Percentiles rank a stretch among this genome's conserved stretches.
Conservation (phyloP, 129 eudicot genomes). For the Calendula officinalis region DNA sequence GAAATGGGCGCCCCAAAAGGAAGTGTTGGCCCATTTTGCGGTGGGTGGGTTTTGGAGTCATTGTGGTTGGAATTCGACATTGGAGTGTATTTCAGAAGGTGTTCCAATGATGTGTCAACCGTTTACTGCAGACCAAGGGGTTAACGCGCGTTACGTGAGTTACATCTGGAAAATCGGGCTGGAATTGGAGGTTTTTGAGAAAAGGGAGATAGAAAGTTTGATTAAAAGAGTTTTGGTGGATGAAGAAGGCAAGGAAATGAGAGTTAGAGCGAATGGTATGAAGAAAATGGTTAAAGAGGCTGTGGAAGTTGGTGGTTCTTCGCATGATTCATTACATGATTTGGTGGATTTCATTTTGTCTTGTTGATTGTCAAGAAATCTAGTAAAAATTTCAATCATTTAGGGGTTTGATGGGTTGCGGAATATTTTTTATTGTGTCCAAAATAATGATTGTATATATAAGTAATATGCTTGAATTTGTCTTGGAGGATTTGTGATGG, state of each 20-base stretch:
- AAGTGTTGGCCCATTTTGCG: slow-evolving; percentile 47
- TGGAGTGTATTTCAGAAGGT: slow-evolving; percentile 46
- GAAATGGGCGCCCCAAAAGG: slow-evolving; percentile 59
- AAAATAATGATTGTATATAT: too few relatives aligned
- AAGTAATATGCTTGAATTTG: too few relatives aligned
- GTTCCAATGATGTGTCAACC: slow-evolving; percentile 56
- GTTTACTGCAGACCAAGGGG: slow-evolving; percentile 36
- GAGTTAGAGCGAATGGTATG: slow-evolving; percentile 26
- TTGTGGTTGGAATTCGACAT: slow-evolving; percentile 56
- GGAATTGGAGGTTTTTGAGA: slow-evolving; percentile 36
- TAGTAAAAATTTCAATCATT: neutral
- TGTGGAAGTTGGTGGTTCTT: slow-evolving; percentile 32
- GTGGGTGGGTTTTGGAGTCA: slow-evolving; percentile 61
- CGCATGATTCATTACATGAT: slow-evolving; percentile 29
- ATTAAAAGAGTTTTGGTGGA: slow-evolving; percentile 40
- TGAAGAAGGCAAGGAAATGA: slow-evolving; percentile 46
- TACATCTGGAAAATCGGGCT: slow-evolving; percentile 44
- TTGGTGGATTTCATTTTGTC: slow-evolving; percentile 33
- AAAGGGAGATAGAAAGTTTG: slow-evolving; percentile 28
- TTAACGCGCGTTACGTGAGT: slow-evolving; percentile 39
- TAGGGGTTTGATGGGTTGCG: too few relatives aligned
- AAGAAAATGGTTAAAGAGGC: slow-evolving; percentile 31
- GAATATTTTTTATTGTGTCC: too few relatives aligned
- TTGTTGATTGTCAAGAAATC: slow-evolving; percentile 1
- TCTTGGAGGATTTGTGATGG: too few relatives aligned